phyloP scores from a whole-genome alignment of 257 asterid species.

The Nicotiana knightiana region DNA sequence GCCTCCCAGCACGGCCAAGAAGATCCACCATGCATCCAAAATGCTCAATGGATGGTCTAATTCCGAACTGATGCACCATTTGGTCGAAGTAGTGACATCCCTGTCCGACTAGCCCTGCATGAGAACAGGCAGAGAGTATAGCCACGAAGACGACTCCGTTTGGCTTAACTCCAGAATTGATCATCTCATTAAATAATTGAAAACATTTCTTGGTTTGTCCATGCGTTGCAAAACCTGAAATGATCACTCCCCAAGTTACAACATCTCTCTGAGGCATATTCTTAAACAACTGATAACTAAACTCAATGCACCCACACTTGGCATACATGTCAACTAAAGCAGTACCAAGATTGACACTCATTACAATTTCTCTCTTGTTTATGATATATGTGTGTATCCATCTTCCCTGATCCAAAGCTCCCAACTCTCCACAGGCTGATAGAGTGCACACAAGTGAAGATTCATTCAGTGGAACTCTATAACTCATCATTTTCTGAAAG shows the following conservation, averaged over 20 bases:
- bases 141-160: slow-evolving; percentile 21
- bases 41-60: slow-evolving; percentile 28
- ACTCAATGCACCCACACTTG: slow-evolving; percentile 27
- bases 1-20: slow-evolving; percentile 22
- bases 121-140: slow-evolving; percentile 26
- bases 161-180: slow-evolving; percentile 5
- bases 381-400: slow-evolving; percentile 24
- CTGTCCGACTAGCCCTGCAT: slow-evolving; percentile 16
- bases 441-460: slow-evolving; percentile 23
- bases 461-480: slow-evolving; percentile 13
- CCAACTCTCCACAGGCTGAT: slow-evolving; percentile 27
- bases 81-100: slow-evolving; percentile 20
- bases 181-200: slow-evolving; percentile 23
- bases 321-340: slow-evolving; percentile 30
- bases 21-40: slow-evolving; percentile 34
- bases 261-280: slow-evolving; percentile 18
- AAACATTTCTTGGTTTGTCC: slow-evolving; percentile 21
- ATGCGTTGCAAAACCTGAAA: slow-evolving; percentile 20
- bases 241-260: slow-evolving; percentile 27
- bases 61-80: slow-evolving; percentile 17
- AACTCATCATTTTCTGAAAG: slow-evolving; percentile 23
- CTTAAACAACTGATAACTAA: slow-evolving; percentile 18
- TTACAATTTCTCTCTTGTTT: background rate
- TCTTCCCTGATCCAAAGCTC: slow-evolving; percentile 30
- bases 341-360: slow-evolving; percentile 14